Conservation (phyloP, 2,329 filamentous ascomycete genomes). For the Colletotrichum gloeosporioides region DNA sequence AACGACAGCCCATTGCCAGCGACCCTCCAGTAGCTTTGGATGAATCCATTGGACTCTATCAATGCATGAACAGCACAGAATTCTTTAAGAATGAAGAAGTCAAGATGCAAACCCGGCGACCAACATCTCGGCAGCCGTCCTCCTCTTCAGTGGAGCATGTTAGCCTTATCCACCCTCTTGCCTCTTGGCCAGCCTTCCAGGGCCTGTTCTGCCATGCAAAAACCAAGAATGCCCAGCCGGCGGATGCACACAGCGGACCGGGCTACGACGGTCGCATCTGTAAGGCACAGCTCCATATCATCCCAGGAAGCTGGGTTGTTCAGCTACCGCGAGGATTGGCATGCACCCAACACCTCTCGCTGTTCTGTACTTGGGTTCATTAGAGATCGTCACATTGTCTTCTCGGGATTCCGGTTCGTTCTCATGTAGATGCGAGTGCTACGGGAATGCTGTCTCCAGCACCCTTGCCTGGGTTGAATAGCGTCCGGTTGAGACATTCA, state of each 20-base stretch:
- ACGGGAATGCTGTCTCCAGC: not conserved
- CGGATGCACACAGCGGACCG: not conserved
- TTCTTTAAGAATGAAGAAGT: too few relatives aligned
- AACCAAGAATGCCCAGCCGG: not conserved
- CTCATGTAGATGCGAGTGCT: not conserved
- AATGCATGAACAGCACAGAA: not conserved
- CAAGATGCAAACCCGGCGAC: not conserved
- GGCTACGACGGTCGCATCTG: conserved; percentile 3
- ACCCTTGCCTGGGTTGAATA: not conserved
- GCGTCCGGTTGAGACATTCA: not conserved
- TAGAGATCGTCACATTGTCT: not conserved
- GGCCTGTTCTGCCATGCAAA: not conserved
- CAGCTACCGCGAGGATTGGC: not conserved
- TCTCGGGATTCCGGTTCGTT: not conserved
- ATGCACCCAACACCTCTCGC: not conserved
- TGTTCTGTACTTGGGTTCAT: not conserved
- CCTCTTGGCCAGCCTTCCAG: not conserved
- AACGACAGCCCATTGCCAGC: too few relatives aligned
- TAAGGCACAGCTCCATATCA: not conserved
- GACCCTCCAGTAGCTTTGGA: not conserved
- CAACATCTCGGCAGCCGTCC: not conserved
- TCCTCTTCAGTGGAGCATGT: not conserved
- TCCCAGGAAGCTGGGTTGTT: not conserved
- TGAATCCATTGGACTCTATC: not conserved
- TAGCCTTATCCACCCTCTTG: not conserved